Evolutionary conservation across 1,284 basidiomycete species (phyloP).

Genomic region (Rhizoctonia solani): DNA sequence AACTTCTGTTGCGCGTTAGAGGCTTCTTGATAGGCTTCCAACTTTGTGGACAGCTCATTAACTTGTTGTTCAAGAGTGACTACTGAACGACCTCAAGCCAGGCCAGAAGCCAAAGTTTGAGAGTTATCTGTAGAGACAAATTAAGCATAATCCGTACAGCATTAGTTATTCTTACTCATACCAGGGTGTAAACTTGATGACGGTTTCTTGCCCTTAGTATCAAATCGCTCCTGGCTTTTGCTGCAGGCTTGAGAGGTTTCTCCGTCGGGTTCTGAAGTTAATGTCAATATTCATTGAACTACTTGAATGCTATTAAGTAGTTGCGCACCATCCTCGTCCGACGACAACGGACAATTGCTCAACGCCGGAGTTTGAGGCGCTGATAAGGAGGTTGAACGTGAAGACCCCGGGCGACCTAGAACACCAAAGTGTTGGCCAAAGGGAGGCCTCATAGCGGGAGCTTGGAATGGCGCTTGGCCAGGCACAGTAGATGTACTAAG

Average conservation of each 20-base stretch:
- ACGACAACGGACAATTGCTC: too few species aligned
- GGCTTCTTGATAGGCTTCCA: neutral
- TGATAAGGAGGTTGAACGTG: neutral
- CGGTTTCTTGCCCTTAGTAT: too few species aligned
- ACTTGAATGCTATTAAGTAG: too few species aligned
- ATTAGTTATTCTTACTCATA: too few species aligned
- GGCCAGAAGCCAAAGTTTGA: neutral
- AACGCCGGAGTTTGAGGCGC: neutral
- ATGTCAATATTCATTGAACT: too few species aligned
- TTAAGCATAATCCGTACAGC: too few species aligned
- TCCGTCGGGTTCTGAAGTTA: too few species aligned
- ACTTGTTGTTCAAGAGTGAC: conserved; percentile 4
- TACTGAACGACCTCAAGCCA: neutral
- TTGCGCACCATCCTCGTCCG: too few species aligned
- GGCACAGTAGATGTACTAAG: neutral
- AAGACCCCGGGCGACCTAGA: neutral
- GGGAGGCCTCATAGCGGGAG: too few species aligned
- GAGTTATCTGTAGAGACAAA: neutral
- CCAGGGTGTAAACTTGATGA: too few species aligned
- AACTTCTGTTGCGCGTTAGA: neutral
- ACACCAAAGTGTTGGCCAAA: neutral
- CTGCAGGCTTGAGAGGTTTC: too few species aligned
- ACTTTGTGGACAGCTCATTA: neutral
- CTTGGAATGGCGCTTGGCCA: neutral
- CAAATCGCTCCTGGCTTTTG: too few species aligned